Evolutionary conservation across 2,329 filamentous ascomycete species (phyloP), one percentile per base, ranked within the genome.

Genomic region (Beauveria caledonica): DNA sequence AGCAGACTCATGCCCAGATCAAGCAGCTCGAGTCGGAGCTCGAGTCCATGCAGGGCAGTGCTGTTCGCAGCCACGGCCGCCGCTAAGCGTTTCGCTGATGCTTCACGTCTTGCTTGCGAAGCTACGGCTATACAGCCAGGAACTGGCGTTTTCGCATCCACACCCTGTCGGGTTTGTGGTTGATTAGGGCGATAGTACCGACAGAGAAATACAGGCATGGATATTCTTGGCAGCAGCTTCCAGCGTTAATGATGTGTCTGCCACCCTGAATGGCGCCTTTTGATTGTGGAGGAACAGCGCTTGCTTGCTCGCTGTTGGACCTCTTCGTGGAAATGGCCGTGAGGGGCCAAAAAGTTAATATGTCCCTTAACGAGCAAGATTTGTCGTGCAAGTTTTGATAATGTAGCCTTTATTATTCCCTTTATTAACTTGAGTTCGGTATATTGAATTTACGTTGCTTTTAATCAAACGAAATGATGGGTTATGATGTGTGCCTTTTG

Each of bases 1-100:
- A 99, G 81, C 89, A 90, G 77, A 97, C 93, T 68, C 95, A 99
- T 72, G 93, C 94, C 71, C 88, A 83, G 77, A 95, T 94, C 83
- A 94, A 94, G 84, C 85, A 89, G 74, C 83, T 95, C 69, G 94
- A 99, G 80, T 81, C 84, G 67, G 94, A 99, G 73, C 88, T 99
- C 72, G 94, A 99, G 78, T 79, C 85, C 68, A 90, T 97, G 86
- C 93, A 97, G 78, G 90, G 90, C 74, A 90, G 84, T 73, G 86
- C 91, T 72, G 89, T 90, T 73, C 89, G 92, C 80, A 95, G 90
- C 80, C 90, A 94, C 75, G 92, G 92, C 70, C 91, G 92, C 77
- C 92, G 92, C 77, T 96, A 92, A 79, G 60, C 61, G 11, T 29
- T 54, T 42, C 4, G 29, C 19, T 1, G 15, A 42, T 48, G 27